phyloP scores from a whole-genome alignment of 73 alveolate genomes.

The Paramecium sexaurelia region DNA sequence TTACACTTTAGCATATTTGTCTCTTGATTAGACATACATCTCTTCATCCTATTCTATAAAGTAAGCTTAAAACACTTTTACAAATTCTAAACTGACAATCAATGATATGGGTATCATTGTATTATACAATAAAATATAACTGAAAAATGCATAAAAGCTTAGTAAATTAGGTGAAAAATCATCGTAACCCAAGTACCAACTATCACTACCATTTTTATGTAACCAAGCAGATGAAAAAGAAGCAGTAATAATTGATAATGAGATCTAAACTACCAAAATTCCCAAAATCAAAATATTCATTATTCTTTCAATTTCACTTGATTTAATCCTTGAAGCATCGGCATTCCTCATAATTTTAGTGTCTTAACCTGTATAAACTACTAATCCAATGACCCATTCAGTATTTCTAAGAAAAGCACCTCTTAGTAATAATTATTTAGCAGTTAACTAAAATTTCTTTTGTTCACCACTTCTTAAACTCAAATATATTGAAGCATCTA shows the following conservation, averaged over 20 bases:
- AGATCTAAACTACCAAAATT: background rate
- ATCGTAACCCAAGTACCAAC: background rate
- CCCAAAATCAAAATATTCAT: slow-evolving; percentile 56
- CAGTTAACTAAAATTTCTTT: background rate
- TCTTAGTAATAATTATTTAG: slow-evolving; percentile 86
- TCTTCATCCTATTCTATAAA: slow-evolving; percentile 74
- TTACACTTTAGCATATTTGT: slow-evolving; percentile 72
- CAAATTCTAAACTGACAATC: slow-evolving; percentile 76
- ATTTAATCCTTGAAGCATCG: slow-evolving; percentile 67
- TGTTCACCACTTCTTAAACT: background rate
- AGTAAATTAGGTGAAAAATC: slow-evolving; percentile 41
- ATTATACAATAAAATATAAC: slow-evolving; percentile 80
- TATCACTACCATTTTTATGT: background rate
- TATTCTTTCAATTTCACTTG: slow-evolving; percentile 64
- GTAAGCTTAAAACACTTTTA: slow-evolving; percentile 76
- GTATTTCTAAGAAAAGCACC: slow-evolving; percentile 94
- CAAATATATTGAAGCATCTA: slow-evolving; percentile 72
- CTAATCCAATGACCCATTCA: slow-evolving; percentile 90
- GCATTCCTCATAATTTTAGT: slow-evolving; percentile 86
- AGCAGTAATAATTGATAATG: background rate
- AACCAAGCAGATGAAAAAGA: background rate
- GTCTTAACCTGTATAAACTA: slow-evolving; percentile 87
- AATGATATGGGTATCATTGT: slow-evolving; percentile 84
- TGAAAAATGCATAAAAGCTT: slow-evolving; percentile 63
- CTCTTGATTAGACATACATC: slow-evolving; percentile 68